Evolutionary conservation across 192 early-diverging fungal species (phyloP), one percentile per base, ranked within the genome.

Genomic region (Dispira simplex): DNA sequence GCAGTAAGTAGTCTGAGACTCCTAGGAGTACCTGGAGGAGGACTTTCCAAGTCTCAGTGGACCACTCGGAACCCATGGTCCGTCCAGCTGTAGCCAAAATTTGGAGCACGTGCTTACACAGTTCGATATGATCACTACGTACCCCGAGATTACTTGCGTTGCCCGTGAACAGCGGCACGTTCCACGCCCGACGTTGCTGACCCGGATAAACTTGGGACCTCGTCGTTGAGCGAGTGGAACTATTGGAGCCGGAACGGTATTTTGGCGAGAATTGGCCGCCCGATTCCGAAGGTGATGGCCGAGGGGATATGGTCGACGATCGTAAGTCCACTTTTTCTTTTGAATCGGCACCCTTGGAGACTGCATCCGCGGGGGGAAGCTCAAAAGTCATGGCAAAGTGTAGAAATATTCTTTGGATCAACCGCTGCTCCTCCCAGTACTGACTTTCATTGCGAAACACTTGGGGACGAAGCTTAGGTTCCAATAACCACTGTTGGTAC

Each of bases 11-110:
- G 60, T 93, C 91, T 0, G 84, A 74, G 43, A 88, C 77, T 14
- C 90, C 91, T 4, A 93, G 64, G 23, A 93, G 66, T 14, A 93
- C 85, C 64, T 90, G 90, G 20, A 93, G 69, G 11, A 93, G 67
- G 3, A 89, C 81, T 21, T 78, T 75, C 91, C 91, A 93, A 0
- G 89, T 93, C 44, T 86, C 85, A 62, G 80, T 71, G 1, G 83
- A 81, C 51, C 90, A 83, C 46, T 65, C 63, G n/a, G 66, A 54
- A 1, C 79, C 80, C 13, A 86, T 67, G 10, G 80, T 80, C 56
- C 83, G 73, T 10, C 78, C 83, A 20, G 84, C 82, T 66, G 73
- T 80, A 10, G 77, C 73, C 11, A 91, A 53, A 0, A 88, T 77
- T 0, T 75, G 74, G 0, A 92, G 74, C 0, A 84, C 82, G 43